These are phyloP conservation scores for Lentinula sp. DNA, from an alignment of 768 basidiomycete genomes.

Conservation along the genomic window DNA sequence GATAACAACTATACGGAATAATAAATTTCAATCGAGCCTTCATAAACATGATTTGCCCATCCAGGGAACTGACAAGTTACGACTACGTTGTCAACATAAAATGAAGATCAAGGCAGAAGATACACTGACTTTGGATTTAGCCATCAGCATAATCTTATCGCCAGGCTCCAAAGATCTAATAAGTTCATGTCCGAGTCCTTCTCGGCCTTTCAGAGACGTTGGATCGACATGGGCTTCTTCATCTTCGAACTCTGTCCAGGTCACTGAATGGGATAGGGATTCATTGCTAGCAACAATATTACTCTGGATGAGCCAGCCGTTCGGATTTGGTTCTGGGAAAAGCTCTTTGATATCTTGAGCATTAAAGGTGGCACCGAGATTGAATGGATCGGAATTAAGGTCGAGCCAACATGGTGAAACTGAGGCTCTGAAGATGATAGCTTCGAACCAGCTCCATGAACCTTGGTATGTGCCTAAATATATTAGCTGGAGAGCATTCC, in stretches of 20 bases:
- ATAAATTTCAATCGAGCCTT: background rate
- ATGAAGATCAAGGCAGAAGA: background rate
- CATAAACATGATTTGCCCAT: background rate
- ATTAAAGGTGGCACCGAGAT: background rate
- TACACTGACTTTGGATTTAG: background rate
- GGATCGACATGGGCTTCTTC: background rate
- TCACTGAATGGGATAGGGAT: background rate
- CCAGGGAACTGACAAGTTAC: background rate
- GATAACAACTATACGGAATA: background rate
- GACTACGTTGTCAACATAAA: background rate
- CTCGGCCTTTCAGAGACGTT: background rate
- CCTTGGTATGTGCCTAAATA: slow-evolving; percentile 16
- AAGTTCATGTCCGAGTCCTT: slow-evolving; percentile 4
- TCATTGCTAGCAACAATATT: background rate
- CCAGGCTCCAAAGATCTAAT: background rate
- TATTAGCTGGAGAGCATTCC: background rate
- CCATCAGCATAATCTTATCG: background rate
- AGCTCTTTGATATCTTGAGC: background rate
- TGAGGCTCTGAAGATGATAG: slow-evolving; percentile 9
- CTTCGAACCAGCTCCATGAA: slow-evolving; percentile 20
- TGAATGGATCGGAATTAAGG: background rate
- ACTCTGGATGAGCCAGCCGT: slow-evolving; percentile 2
- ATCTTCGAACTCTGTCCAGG: background rate
- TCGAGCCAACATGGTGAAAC: slow-evolving; percentile 2
- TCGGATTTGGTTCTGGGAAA: background rate